Evolutionary conservation across 352 stramenopile genomes (phyloP).

Genomic region (Phytopythium montanum): DNA sequence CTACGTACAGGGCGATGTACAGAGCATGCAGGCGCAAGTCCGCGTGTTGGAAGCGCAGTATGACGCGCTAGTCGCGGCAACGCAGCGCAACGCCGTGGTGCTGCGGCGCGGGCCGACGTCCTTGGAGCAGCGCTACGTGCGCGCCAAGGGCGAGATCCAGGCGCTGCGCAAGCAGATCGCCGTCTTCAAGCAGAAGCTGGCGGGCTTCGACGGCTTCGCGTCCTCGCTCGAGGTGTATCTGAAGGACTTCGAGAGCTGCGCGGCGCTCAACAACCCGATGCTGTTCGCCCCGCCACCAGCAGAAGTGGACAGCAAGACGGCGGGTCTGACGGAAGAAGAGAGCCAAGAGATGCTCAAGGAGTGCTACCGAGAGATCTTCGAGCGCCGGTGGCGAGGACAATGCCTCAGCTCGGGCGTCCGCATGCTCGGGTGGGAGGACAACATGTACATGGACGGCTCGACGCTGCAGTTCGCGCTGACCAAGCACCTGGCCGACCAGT

Average conservation of each 20-base stretch:
- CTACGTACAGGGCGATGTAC: slow-evolving; percentile 29
- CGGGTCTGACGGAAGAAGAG: slow-evolving; percentile 22
- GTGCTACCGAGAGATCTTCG: slow-evolving; percentile 50
- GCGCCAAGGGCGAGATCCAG: slow-evolving; percentile 27
- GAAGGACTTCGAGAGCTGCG: slow-evolving; percentile 20
- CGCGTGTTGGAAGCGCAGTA: slow-evolving; percentile 28
- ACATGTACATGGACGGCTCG: slow-evolving; percentile 45
- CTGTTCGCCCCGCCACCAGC: slow-evolving; percentile 12
- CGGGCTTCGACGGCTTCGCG: slow-evolving; percentile 33
- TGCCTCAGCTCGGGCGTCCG: slow-evolving; percentile 37
- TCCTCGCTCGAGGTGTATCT: slow-evolving; percentile 36
- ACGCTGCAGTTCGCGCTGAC: slow-evolving; percentile 44
- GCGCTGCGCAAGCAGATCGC: slow-evolving; percentile 29
- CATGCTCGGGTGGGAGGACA: slow-evolving; percentile 45
- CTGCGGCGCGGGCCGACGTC: slow-evolving; percentile 10
- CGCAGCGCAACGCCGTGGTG: slow-evolving; percentile 18
- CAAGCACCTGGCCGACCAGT: slow-evolving; percentile 27
- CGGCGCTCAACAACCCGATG: slow-evolving; percentile 15
- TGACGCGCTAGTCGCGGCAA: slow-evolving; percentile 19
- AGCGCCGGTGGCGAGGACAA: slow-evolving; percentile 27
- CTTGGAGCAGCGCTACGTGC: slow-evolving; percentile 27
- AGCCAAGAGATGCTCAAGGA: slow-evolving; percentile 47
- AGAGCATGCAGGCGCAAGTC: slow-evolving; percentile 39
- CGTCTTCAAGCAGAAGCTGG: slow-evolving; percentile 29
- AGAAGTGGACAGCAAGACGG: slow-evolving; percentile 4